A percentile compares a stretch with the other conserved stretches of the same genome.
Conservation (phyloP, 176 grass and related monocot species). For the Aegilops longissima region DNA sequence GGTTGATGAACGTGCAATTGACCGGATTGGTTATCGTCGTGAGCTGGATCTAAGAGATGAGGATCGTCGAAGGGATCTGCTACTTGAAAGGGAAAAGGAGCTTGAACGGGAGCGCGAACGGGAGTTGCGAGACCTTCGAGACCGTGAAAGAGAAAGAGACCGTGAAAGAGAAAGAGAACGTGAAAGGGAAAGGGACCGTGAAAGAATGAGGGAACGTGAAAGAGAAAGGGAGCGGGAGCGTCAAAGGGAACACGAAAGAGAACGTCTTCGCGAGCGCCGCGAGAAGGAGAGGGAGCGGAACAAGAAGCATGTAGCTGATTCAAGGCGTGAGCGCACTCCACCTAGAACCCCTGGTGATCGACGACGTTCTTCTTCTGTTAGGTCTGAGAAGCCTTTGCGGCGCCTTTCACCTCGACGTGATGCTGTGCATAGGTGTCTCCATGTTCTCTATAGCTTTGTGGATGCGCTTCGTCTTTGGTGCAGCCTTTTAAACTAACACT, state of each 20-base stretch:
- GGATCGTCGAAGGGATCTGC: slow-evolving; percentile 62
- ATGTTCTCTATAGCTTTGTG: slow-evolving; percentile 70
- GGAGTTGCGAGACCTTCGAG: slow-evolving; percentile 40
- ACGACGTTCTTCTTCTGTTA: slow-evolving; percentile 64
- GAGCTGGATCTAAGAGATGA: slow-evolving; percentile 92
- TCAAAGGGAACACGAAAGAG: slow-evolving; percentile 67
- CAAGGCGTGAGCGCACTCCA: slow-evolving; percentile 74
- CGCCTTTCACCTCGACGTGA: slow-evolving; percentile 76
- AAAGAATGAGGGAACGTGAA: slow-evolving; percentile 57
- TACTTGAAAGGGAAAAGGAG: slow-evolving; percentile 61
- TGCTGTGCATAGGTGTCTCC: slow-evolving; percentile 87
- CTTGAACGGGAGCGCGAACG: slow-evolving; percentile 37
- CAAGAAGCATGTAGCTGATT: slow-evolving; percentile 61
- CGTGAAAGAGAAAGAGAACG: slow-evolving; percentile 52
- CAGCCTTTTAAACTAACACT: slow-evolving; percentile 83
- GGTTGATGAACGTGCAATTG: slow-evolving; percentile 65
- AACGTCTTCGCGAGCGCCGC: slow-evolving; percentile 63
- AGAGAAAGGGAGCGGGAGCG: slow-evolving; percentile 58
- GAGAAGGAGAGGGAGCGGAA: slow-evolving; percentile 89
- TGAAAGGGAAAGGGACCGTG: slow-evolving; percentile 51
- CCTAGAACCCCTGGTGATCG: slow-evolving; percentile 64
- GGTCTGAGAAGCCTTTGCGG: slow-evolving; percentile 64
- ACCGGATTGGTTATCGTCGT: slow-evolving; percentile 55
- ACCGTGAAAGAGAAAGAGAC: slow-evolving; percentile 54
- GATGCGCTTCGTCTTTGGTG: slow-evolving; percentile 66